A percentile compares a stretch with the other conserved stretches of the same genome.
Evolutionary conservation across 805 yeast species (phyloP).

Genomic region (Sugiyamaella floridensis): DNA sequence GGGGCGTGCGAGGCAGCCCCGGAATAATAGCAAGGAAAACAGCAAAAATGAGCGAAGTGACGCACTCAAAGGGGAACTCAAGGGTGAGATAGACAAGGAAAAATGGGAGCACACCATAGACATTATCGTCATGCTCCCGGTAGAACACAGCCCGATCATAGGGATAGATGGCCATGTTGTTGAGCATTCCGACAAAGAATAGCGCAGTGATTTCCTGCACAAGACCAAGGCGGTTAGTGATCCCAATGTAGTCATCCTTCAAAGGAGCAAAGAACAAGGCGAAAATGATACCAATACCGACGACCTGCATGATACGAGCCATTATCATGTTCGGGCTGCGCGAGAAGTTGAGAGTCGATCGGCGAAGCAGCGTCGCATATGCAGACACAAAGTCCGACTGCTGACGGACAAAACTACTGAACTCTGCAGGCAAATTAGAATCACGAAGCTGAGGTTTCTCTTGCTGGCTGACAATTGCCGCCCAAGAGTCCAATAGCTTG

Average conservation of each 20-base stretch:
- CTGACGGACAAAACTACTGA: constrained; percentile 29
- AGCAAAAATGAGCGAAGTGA: constrained; percentile 52
- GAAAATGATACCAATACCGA: constrained; percentile 56
- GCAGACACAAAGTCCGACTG: constrained; percentile 32
- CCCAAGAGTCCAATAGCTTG: constrained; percentile 36
- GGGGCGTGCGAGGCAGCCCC: constrained; percentile 64
- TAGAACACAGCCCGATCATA: constrained; percentile 66
- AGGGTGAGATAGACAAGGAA: constrained; percentile 50
- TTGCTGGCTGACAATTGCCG: not conserved
- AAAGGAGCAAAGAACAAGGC: constrained; percentile 64
- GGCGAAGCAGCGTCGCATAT: constrained; percentile 30
- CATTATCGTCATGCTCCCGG: constrained; percentile 68
- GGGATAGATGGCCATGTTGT: constrained; percentile 71
- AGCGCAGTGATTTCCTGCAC: constrained; percentile 66
- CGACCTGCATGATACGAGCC: constrained; percentile 58
- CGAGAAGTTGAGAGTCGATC: constrained; percentile 39
- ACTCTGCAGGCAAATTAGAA: constrained; percentile 17
- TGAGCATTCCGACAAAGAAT: constrained; percentile 73
- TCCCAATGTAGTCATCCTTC: constrained; percentile 40
- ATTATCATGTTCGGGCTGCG: constrained; percentile 52
- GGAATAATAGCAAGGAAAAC: constrained; percentile 59
- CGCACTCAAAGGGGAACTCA: constrained; percentile 63
- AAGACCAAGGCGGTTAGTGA: constrained; percentile 64
- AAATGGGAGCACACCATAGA: constrained; percentile 61
- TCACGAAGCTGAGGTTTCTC: not conserved